Percentiles rank a stretch among this genome's conserved stretches.
phyloP scores from a whole-genome alignment of 1,139 yeast genomes.

The Kurtzmaniella natalensis region DNA sequence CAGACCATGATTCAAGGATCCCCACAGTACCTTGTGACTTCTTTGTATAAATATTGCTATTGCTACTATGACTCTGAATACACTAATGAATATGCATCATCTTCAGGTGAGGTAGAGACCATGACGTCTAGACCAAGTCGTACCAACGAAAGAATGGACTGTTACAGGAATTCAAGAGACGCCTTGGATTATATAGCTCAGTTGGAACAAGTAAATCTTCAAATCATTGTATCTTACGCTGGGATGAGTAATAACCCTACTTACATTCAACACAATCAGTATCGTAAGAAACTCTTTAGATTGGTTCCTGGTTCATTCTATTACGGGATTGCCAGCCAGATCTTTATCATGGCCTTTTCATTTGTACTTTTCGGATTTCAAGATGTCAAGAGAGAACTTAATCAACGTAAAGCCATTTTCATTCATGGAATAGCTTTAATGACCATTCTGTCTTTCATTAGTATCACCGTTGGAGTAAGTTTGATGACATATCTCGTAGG shows the following conservation, averaged over 20 bases:
- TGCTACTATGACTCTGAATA: constrained; percentile 34
- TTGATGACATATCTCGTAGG: constrained; percentile 22
- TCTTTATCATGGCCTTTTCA: constrained; percentile 23
- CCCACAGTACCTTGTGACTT: constrained; percentile 46
- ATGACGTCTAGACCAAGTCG: constrained; percentile 16
- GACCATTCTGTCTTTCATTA: constrained; percentile 29
- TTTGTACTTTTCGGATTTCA: constrained; percentile 33
- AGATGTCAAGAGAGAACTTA: constrained; percentile 26
- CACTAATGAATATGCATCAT: too few species aligned
- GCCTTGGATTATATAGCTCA: constrained; percentile 45
- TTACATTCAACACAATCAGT: constrained; percentile 16
- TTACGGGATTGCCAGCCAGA: constrained; percentile 21
- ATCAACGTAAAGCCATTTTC: constrained; percentile 24
- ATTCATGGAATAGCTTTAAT: constrained; percentile 26
- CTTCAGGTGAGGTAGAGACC: constrained; percentile 15
- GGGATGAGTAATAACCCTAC: constrained; percentile 13
- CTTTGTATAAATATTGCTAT: constrained; percentile 44
- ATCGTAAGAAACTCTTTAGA: constrained; percentile 16
- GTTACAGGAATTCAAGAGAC: constrained; percentile 10
- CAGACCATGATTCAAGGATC: constrained; percentile 43
- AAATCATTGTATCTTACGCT: constrained; percentile 47
- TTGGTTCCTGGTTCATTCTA: constrained; percentile 23
- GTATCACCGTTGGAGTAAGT: constrained; percentile 25
- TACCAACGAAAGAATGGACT: constrained; percentile 1
- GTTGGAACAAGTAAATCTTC: constrained; percentile 35